These are phyloP conservation scores for Leucocoprinus birnbaumii DNA, from an alignment of 768 basidiomycete genomes.

Conservation along the genomic window DNA sequence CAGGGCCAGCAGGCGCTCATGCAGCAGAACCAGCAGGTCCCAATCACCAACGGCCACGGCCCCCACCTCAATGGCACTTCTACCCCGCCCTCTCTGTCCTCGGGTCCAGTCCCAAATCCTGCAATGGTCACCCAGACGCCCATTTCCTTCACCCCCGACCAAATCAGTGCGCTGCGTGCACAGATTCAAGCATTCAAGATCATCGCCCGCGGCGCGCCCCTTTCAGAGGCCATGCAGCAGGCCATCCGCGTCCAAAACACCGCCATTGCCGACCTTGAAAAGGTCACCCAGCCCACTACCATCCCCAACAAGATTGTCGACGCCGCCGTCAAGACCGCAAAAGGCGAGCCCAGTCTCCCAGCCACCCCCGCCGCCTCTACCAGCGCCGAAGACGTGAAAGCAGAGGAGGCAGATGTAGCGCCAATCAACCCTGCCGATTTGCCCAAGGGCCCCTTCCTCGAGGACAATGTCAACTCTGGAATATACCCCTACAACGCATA, in stretches of 20 bases:
- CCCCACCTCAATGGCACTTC: constrained; percentile 39
- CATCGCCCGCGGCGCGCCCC: constrained; percentile 59
- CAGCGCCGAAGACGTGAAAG: constrained; percentile 44
- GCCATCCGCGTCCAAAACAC: constrained; percentile 65
- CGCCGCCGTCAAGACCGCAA: constrained; percentile 70
- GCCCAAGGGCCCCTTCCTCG: constrained; percentile 73
- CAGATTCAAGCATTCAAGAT: constrained; percentile 84
- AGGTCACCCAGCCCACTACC: constrained; percentile 58
- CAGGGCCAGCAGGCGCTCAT: constrained; percentile 24
- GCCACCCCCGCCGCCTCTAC: constrained; percentile 22
- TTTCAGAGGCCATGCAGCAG: constrained; percentile 69
- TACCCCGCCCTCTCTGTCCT: constrained; percentile 37
- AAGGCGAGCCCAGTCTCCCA: constrained; percentile 39
- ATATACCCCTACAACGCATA: constrained; percentile 94
- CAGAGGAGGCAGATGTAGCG: constrained; percentile 47
- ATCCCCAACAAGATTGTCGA: constrained; percentile 65
- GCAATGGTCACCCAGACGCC: constrained; percentile 60
- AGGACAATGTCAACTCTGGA: constrained; percentile 75
- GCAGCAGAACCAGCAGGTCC: constrained; percentile 26
- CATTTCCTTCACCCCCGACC: constrained; percentile 75
- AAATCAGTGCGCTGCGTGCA: constrained; percentile 71
- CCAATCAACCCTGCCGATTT: constrained; percentile 53
- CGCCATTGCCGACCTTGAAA: constrained; percentile 61
- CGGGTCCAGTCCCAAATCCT: constrained; percentile 49
- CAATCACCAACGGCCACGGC: constrained; percentile 48